Evolutionary conservation across 2,329 filamentous ascomycete genomes (phyloP).

Genomic region (Cladorrhinum sp.): DNA sequence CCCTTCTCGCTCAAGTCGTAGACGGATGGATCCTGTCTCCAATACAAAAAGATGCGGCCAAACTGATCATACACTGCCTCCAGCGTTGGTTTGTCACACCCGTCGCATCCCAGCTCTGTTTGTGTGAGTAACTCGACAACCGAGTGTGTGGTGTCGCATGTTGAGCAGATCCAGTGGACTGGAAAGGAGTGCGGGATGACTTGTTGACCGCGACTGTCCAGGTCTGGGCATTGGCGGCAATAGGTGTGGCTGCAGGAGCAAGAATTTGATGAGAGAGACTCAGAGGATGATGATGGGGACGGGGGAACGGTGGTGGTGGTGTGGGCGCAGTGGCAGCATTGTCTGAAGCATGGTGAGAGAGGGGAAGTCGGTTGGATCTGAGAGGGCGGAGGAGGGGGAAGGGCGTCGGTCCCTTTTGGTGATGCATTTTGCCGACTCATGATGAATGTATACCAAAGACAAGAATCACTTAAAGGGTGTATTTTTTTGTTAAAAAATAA

Average conservation of each 20-base stretch:
- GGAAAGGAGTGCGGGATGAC: conserved; percentile 14
- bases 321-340: conserved; percentile 10
- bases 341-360: conserved; percentile 5
- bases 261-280: background rate
- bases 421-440: background rate
- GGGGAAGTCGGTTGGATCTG: conserved; percentile 16
- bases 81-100: conserved; percentile 24
- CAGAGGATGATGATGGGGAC: background rate
- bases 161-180: conserved; percentile 27
- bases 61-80: conserved; percentile 31
- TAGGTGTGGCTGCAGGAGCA: conserved; percentile 10
- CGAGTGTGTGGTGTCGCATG: conserved; percentile 21
- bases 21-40: conserved; percentile 27
- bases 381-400: conserved; percentile 6
- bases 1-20: conserved; percentile 23
- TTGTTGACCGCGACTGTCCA: background rate
- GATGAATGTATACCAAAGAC: background rate
- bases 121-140: conserved; percentile 19
- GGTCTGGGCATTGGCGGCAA: conserved; percentile 1
- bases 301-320: background rate
- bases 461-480: background rate
- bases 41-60: conserved; percentile 28
- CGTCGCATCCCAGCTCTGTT: conserved; percentile 4
- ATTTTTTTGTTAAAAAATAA: background rate
- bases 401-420: background rate